Evolutionary conservation across 352 stramenopile genomes (phyloP), one percentile per base, ranked within the genome.

Genomic region (Phytophthora cryptogea): DNA sequence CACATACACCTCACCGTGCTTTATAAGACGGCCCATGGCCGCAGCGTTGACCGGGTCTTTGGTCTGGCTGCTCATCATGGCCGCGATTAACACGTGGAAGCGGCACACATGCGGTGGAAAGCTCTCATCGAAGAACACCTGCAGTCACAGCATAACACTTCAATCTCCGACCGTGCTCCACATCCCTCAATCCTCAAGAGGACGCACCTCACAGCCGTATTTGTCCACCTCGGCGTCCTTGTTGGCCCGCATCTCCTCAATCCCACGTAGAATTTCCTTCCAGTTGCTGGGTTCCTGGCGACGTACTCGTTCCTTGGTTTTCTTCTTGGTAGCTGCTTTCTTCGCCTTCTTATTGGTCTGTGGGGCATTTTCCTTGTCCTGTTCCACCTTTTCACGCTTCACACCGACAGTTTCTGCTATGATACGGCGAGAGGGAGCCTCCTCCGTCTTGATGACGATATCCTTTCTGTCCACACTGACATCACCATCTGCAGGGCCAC

Each of bases 31-130:
- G 30, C 59, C 63, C 85, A 95, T 86, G 33, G 79, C 88, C 46
- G 81, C 83, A 16, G 82, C 79, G 30, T 86, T 92, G 14, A 98
- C 80, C 1, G 90, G 90, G 74, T 99, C 97, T 68, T 99, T 99
- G 0, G 96, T 99, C 72, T 99, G 97, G 64, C 84, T 97, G 44
- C 89, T 98, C 39, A 99, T 76, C 94, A 99, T 98, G 10, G 98
- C 85, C n/a, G 92, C 84, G 26, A 98, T 90, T 8, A 99, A 72
- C 35, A 97, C 85, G 70, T 98, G 94, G 67, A 98, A 99, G 36
- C 93, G 83, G 44, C 66, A 53, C 17, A 85, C 59, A 42, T 89
- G 76, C 8, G 74, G 68, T 2, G 60, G 62, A 20, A 72, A 78
- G 27, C 46, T 62, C 35, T 66, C 48, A 27, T 80, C 66, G 26